Percentiles rank a stretch among this genome's conserved stretches.
Evolutionary conservation across 1,139 yeast genomes (phyloP).

Genomic region (Chernovozyma aurita): DNA sequence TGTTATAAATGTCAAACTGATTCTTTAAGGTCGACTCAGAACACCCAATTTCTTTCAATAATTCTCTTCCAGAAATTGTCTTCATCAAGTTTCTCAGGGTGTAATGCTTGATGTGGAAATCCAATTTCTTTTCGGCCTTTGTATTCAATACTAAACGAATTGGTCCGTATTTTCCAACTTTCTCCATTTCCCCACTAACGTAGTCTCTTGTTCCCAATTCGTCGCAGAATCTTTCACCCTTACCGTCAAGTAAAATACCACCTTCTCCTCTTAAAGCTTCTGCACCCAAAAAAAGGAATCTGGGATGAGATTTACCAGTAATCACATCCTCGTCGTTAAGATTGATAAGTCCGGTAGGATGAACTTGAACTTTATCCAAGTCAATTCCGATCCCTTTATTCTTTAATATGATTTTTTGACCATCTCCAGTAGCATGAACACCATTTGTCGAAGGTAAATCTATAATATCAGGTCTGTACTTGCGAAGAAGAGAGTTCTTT

Average conservation of each 20-base stretch:
- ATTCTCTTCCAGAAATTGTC: constrained; percentile 44
- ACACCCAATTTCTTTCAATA: constrained; percentile 43
- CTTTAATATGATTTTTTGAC: constrained; percentile 56
- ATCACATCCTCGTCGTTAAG: constrained; percentile 51
- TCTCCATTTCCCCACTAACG: constrained; percentile 59
- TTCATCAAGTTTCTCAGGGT: constrained; percentile 62
- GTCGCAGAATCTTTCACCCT: constrained; percentile 67
- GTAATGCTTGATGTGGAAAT: constrained; percentile 62
- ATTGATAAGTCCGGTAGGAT: constrained; percentile 78
- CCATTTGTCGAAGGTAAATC: constrained; percentile 73
- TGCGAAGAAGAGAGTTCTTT: constrained; percentile 43
- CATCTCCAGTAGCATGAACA: constrained; percentile 73
- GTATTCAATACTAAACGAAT: constrained; percentile 46
- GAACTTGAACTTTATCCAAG: constrained; percentile 75
- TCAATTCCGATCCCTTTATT: constrained; percentile 63
- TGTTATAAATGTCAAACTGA: constrained; percentile 41
- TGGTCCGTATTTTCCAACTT: constrained; percentile 44
- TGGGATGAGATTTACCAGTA: constrained; percentile 31
- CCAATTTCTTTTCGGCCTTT: constrained; percentile 39
- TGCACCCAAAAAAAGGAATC: constrained; percentile 69
- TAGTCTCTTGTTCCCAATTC: constrained; percentile 69
- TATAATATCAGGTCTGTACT: constrained; percentile 59
- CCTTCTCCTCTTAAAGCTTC: constrained; percentile 79
- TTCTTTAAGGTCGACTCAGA: constrained; percentile 23
- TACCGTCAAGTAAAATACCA: constrained; percentile 58